These are phyloP conservation scores for Ilex aquifolium DNA, from an alignment of 257 asterid genomes.

Conservation along the genomic window DNA sequence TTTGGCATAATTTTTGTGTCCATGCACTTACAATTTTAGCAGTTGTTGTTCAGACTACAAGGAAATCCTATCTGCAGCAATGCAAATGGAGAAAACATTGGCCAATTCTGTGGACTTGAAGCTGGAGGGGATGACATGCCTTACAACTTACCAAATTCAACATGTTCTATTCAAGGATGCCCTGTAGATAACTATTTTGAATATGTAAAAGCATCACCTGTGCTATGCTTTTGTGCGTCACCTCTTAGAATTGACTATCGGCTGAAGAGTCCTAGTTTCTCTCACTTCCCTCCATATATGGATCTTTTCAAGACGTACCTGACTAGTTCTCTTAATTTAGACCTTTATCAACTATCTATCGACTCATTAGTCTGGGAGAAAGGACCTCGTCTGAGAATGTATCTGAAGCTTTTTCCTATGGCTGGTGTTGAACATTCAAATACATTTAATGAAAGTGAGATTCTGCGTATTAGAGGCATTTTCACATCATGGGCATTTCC, in stretches of 20 bases:
- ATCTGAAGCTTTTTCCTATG: constrained; percentile 40
- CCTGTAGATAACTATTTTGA: constrained; percentile 37
- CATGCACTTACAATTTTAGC: constrained; percentile 10
- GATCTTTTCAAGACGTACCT: constrained; percentile 24
- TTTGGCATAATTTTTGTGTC: not conserved
- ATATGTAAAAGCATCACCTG: constrained; percentile 34
- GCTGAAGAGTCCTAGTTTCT: constrained; percentile 48
- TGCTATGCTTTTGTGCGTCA: constrained; percentile 45
- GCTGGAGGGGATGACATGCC: constrained; percentile 17
- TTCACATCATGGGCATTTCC: constrained; percentile 33
- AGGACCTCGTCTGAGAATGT: constrained; percentile 48
- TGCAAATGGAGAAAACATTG: constrained; percentile 24
- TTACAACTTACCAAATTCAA: constrained; percentile 12
- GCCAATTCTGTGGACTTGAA: constrained; percentile 25
- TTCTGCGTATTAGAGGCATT: constrained; percentile 23
- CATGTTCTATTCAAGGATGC: constrained; percentile 33
- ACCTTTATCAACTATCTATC: constrained; percentile 29
- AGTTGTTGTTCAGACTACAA: constrained; percentile 24
- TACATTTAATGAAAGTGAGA: constrained; percentile 36
- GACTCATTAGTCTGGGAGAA: constrained; percentile 37
- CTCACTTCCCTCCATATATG: constrained; percentile 33
- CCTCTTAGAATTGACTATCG: constrained; percentile 45
- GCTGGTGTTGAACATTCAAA: constrained; percentile 14
- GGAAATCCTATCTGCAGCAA: constrained; percentile 39
- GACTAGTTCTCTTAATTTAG: constrained; percentile 25